Evolutionary conservation across 2,329 filamentous ascomycete genomes (phyloP).

Genomic region (Xylariaceae sp.): DNA sequence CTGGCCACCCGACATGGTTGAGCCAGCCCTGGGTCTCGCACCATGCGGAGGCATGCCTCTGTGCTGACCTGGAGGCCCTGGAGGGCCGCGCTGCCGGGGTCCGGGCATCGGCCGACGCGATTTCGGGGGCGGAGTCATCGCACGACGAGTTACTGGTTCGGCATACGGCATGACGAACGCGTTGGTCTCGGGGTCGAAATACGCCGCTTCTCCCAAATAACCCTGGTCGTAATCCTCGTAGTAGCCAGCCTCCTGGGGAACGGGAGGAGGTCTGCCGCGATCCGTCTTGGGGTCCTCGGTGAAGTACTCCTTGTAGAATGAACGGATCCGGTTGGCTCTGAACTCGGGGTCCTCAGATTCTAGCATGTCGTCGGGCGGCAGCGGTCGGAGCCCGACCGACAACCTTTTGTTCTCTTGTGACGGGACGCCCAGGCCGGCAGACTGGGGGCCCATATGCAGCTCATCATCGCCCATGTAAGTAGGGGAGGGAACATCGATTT

Average conservation of each 20-base stretch:
- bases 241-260: constrained; percentile 37
- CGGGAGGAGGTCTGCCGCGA: constrained; percentile 11
- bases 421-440: constrained; percentile 44
- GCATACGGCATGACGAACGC: constrained; percentile 77
- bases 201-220: constrained; percentile 60
- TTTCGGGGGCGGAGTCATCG: constrained; percentile 86
- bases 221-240: constrained; percentile 70
- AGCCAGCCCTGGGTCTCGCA: constrained; percentile 39
- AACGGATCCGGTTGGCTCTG: constrained; percentile 90
- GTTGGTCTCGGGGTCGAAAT: constrained; percentile 59
- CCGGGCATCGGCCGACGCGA: constrained; percentile 27
- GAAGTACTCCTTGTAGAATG: constrained; percentile 99
- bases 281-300: constrained; percentile 54
- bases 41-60: constrained; percentile 39
- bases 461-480: constrained; percentile 22
- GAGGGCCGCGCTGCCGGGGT: constrained; percentile 20
- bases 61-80: constrained; percentile 19
- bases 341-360: constrained; percentile 86
- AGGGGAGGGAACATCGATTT: constrained; percentile 14
- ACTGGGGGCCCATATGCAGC: constrained; percentile 16
- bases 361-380: constrained; percentile 75
- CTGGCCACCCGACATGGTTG: constrained; percentile 34
- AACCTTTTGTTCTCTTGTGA: constrained; percentile 48
- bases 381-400: constrained; percentile 70
- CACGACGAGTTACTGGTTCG: constrained; percentile 76